phyloP scores from a whole-genome alignment of 345 rosid species.

The Dipteronia dyeriana region DNA sequence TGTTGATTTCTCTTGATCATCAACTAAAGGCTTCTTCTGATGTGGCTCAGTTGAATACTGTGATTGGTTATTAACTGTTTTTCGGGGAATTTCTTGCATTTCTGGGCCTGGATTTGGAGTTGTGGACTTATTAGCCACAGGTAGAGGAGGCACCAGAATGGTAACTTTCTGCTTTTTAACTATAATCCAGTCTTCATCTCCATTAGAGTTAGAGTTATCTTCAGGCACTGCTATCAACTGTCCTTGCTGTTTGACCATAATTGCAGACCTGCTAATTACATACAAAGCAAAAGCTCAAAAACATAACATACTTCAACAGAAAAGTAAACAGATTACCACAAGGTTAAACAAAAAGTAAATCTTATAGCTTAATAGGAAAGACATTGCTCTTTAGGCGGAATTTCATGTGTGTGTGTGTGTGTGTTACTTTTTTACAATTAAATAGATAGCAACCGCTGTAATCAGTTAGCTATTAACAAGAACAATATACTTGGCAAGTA shows the following conservation, averaged over 20 bases:
- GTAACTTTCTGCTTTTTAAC: conserved; percentile 73
- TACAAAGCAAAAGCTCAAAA: background rate
- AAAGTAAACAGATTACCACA: background rate
- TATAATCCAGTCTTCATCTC: conserved; percentile 66
- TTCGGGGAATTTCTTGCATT: conserved; percentile 27
- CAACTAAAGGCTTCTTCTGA: conserved; percentile 25
- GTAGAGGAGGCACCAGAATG: conserved; percentile 63
- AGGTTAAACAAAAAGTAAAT: background rate
- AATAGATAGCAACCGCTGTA: background rate
- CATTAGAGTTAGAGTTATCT: conserved; percentile 27
- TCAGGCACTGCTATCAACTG: conserved; percentile 26
- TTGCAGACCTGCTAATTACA: conserved; percentile 16
- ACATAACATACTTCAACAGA: background rate
- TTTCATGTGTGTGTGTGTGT: too few species aligned
- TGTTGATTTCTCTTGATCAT: conserved; percentile 39
- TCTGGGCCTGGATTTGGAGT: conserved; percentile 37
- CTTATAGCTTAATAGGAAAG: background rate
- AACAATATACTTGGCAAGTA: background rate
- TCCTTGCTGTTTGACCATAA: conserved; percentile 50
- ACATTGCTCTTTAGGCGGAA: background rate
- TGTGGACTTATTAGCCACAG: conserved; percentile 26
- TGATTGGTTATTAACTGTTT: conserved; percentile 24
- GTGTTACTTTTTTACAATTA: background rate
- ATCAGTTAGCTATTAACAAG: background rate
- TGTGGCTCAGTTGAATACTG: conserved; percentile 22